phyloP scores from a whole-genome alignment of 176 grass and related monocot species.

The Zoysia japonica region DNA sequence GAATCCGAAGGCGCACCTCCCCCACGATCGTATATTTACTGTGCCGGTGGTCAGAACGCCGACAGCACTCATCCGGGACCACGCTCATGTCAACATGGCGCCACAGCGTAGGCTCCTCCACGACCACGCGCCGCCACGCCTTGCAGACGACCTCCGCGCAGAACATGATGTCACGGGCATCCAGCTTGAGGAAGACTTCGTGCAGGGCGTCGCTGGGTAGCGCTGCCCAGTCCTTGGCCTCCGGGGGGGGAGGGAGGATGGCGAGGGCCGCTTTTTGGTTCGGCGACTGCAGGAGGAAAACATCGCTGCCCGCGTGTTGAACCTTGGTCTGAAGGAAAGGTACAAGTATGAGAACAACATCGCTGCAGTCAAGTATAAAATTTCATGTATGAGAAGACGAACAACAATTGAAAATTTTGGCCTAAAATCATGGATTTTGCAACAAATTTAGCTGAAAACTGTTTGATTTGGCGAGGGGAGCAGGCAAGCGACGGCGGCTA shows the following conservation, averaged over 20 bases:
- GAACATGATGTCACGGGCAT: neutral
- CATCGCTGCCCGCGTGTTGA: neutral
- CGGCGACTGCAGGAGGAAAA: neutral
- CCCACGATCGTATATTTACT: too few species aligned
- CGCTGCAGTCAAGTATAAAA: neutral
- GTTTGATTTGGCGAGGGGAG: too few species aligned
- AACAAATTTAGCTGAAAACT: too few species aligned
- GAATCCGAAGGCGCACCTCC: too few species aligned
- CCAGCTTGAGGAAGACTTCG: neutral
- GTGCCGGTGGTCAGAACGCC: too few species aligned
- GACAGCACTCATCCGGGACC: neutral
- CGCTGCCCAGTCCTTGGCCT: neutral
- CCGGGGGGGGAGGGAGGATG: neutral
- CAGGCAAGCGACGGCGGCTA: too few species aligned
- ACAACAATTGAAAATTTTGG: too few species aligned
- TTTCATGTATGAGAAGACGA: too few species aligned
- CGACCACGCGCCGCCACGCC: neutral
- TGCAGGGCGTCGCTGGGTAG: neutral
- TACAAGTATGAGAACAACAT: neutral
- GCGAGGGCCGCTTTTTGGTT: neutral
- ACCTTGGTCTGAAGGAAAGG: neutral
- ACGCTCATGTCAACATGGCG: neutral
- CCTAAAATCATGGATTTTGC: too few species aligned
- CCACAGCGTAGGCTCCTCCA: neutral
- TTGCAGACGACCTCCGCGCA: neutral